These are phyloP conservation scores for Adansonia gregorii DNA, from an alignment of 441 rosid species.

Conservation along the genomic window DNA sequence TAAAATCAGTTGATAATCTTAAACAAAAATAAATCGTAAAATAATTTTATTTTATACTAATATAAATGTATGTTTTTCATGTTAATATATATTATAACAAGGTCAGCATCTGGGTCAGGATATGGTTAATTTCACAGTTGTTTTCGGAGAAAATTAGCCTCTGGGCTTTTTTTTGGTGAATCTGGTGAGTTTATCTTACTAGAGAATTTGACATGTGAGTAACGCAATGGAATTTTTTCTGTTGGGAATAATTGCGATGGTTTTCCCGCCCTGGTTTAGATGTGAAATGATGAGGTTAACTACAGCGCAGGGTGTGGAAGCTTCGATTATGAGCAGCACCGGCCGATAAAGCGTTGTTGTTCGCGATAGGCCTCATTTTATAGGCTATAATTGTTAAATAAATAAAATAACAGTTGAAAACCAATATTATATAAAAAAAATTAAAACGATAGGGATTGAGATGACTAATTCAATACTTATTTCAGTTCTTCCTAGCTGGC, in stretches of 20 bases:
- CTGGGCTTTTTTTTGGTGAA: background rate
- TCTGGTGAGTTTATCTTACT: background rate
- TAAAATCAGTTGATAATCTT: too few species aligned
- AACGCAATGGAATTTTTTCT: background rate
- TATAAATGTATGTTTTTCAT: too few species aligned
- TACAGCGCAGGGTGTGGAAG: slow-evolving; percentile 9
- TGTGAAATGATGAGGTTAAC: too few species aligned
- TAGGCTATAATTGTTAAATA: too few species aligned
- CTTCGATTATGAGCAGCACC: background rate
- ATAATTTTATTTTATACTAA: too few species aligned
- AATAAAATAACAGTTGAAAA: too few species aligned
- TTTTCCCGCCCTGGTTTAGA: background rate
- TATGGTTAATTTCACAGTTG: background rate
- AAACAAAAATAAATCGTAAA: too few species aligned
- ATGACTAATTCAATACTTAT: slow-evolving; percentile 11
- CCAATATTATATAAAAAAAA: too few species aligned
- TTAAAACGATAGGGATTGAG: background rate
- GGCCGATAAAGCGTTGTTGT: too few species aligned
- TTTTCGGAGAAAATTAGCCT: background rate
- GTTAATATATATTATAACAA: too few species aligned
- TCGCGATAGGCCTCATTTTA: too few species aligned
- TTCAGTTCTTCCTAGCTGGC: slow-evolving; percentile 12
- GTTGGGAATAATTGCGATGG: too few species aligned
- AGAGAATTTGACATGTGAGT: slow-evolving; percentile 5
- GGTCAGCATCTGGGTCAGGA: background rate